Conservation (phyloP, 768 basidiomycete genomes). For the Collybiopsis confluens region DNA sequence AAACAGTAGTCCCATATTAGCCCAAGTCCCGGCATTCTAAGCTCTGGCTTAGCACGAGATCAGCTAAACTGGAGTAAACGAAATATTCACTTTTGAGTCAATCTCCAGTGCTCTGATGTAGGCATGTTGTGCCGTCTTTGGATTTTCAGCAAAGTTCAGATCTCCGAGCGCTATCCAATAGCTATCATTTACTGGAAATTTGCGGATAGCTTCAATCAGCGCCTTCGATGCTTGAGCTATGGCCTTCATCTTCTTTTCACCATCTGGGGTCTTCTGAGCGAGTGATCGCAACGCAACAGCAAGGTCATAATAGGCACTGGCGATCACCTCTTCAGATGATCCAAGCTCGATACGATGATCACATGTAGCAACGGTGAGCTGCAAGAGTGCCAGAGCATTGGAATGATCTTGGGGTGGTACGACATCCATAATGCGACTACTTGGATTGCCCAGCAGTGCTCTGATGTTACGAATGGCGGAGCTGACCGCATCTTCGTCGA, state of each 20-base stretch:
- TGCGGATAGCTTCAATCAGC: conserved; percentile 68
- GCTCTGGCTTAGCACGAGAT: no score
- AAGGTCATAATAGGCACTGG: conserved; percentile 73
- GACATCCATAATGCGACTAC: conserved; percentile 37
- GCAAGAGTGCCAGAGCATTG: conserved; percentile 33
- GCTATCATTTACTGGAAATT: conserved; percentile 63
- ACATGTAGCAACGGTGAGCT: conserved; percentile 55
- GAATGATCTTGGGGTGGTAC: conserved; percentile 25
- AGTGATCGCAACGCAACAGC: conserved; percentile 57
- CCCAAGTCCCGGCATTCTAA: conserved; percentile 79
- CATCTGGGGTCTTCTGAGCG: conserved; percentile 25
- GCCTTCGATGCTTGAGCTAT: conserved; percentile 44
- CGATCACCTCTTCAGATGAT: conserved; percentile 44
- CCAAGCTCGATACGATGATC: conserved; percentile 58
- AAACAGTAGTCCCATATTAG: conserved; percentile 85
- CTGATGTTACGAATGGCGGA: conserved; percentile 28
- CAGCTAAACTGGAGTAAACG: no score
- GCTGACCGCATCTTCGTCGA: conserved; percentile 37
- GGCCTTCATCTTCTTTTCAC: conserved; percentile 26
- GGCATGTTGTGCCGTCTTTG: conserved; percentile 83
- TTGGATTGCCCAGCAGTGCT: conserved; percentile 33
- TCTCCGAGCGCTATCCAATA: conserved; percentile 87
- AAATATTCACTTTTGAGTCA: conserved; percentile 64
- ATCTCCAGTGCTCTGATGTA: conserved; percentile 87
- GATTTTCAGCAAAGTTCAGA: conserved; percentile 59